Conservation (phyloP, 768 basidiomycete genomes). For the Amanita subjunquillea region DNA sequence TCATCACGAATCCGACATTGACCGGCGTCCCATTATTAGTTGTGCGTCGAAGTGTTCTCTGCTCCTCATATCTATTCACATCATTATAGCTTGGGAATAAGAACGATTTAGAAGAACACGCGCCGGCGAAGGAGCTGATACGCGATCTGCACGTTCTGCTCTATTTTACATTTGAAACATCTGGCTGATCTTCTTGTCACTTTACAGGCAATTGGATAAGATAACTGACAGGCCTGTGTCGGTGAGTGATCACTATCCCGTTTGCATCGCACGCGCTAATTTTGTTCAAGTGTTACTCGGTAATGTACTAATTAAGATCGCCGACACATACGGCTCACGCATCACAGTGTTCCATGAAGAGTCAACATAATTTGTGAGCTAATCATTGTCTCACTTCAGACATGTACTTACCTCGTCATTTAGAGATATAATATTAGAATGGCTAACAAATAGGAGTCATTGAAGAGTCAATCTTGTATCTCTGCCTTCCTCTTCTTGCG, state of each 20-base stretch:
- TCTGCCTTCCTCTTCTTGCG: neutral
- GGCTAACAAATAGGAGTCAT: constrained; percentile 73
- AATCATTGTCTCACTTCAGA: neutral
- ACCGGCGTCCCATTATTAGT: constrained; percentile 73
- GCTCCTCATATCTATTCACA: neutral
- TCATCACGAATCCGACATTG: constrained; percentile 57
- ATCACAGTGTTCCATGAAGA: constrained; percentile 88
- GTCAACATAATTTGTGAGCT: constrained; percentile 81
- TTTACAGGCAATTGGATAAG: constrained; percentile 60
- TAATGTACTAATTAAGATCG: constrained; percentile 15
- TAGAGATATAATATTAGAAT: constrained; percentile 82
- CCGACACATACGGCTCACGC: constrained; percentile 1
- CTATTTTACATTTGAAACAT: neutral
- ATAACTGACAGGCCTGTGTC: constrained; percentile 76
- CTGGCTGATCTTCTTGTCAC: neutral
- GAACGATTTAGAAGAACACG: constrained; percentile 74
- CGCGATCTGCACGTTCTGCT: constrained; percentile 46
- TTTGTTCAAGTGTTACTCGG: constrained; percentile 62
- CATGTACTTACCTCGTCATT: neutral
- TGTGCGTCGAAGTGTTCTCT: constrained; percentile 31
- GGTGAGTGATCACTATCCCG: constrained; percentile 35
- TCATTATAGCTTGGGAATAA: constrained; percentile 75
- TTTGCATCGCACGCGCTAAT: neutral
- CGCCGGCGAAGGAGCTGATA: constrained; percentile 78
- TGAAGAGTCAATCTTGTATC: constrained; percentile 16